Percentiles rank a stretch among this genome's conserved stretches.
Conservation (phyloP, 305 asterid genomes). For the Fraxinus floribunda region DNA sequence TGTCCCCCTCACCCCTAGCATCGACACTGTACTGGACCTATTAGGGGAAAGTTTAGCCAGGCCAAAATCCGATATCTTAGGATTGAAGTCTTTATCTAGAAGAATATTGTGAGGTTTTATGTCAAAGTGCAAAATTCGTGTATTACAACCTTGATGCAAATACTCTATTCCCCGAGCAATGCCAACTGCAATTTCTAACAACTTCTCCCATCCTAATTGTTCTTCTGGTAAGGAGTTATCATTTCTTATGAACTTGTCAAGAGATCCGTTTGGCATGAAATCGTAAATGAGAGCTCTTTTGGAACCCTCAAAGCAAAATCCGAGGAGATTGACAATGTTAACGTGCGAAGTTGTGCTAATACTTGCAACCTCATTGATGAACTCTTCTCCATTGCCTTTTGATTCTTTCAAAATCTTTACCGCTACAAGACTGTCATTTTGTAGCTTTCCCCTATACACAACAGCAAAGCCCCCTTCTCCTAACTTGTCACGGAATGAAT, state of each 20-base stretch:
- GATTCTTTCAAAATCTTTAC: conserved; percentile 21
- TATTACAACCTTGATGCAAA: conserved; percentile 25
- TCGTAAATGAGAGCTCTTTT: conserved; percentile 8
- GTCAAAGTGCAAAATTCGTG: conserved; percentile 26
- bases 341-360: background rate
- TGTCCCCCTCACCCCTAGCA: conserved; percentile 28
- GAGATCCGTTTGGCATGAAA: conserved; percentile 30
- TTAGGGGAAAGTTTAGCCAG: conserved; percentile 21
- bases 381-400: background rate
- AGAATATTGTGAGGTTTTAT: conserved; percentile 23
- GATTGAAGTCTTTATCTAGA: background rate
- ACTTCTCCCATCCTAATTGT: conserved; percentile 10
- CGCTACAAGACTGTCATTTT: conserved; percentile 9
- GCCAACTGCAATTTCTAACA: conserved; percentile 22
- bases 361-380: background rate
- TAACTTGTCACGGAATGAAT: background rate
- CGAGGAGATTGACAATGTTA: background rate
- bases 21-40: conserved; percentile 19
- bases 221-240: background rate
- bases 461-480: conserved; percentile 30
- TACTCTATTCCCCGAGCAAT: conserved; percentile 12
- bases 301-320: background rate
- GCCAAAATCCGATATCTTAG: conserved; percentile 31
- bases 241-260: conserved; percentile 18
- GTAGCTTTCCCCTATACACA: conserved; percentile 28